Conservation (phyloP, 805 yeast species). For the Nadsonia fulvescens region DNA sequence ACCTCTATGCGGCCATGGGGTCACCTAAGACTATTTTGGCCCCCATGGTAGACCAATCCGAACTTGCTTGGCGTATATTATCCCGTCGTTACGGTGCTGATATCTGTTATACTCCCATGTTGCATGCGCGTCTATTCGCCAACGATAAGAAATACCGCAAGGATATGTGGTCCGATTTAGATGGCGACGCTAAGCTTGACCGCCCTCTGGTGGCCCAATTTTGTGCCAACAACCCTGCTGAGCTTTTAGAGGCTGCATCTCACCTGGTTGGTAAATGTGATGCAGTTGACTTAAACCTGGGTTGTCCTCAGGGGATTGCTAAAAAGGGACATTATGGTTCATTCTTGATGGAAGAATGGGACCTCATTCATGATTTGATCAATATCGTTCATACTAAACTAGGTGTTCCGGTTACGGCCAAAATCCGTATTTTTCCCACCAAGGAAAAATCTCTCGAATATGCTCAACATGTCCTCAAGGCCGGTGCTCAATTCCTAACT, state of each 20-base stretch:
- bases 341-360: conserved; percentile 95
- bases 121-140: conserved; percentile 81
- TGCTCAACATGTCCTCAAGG: conserved; percentile 72
- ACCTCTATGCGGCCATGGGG: conserved; percentile 51
- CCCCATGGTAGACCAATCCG: conserved; percentile 97
- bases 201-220: conserved; percentile 87
- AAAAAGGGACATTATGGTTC: conserved; percentile 89
- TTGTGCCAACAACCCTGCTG: conserved; percentile 90
- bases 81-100: conserved; percentile 85
- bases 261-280: conserved; percentile 71
- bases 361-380: conserved; percentile 52
- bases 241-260: conserved; percentile 62
- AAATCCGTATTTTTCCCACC: conserved; percentile 77
- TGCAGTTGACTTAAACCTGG: conserved; percentile 88
- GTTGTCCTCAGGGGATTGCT: conserved; percentile 98
- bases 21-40: conserved; percentile 76
- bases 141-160: conserved; percentile 64
- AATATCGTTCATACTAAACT: conserved; percentile 55
- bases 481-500: conserved; percentile 92
- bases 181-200: conserved; percentile 53
- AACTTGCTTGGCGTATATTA: conserved; percentile 83
- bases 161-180: conserved; percentile 45
- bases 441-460: conserved; percentile 68
- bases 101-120: conserved; percentile 91
- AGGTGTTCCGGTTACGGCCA: conserved; percentile 83